phyloP scores from a whole-genome alignment of 1,284 basidiomycete genomes.

The Apiotrichum montevideense region DNA sequence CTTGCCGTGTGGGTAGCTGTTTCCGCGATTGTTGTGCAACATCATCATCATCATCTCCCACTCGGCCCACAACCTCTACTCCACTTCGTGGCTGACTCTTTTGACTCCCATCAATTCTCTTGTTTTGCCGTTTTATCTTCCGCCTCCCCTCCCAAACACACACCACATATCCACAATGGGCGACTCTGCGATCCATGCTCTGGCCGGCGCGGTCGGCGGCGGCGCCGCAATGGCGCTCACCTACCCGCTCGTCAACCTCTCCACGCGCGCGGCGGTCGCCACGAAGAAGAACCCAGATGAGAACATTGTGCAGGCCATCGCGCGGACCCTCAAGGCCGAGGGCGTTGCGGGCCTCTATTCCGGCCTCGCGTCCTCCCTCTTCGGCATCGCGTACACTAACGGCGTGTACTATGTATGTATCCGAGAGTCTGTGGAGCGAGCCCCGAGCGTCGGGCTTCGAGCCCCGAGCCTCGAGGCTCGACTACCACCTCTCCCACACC shows the following conservation, averaged over 20 bases:
- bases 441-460: not conserved
- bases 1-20: no score
- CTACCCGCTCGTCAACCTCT: slow-evolving; percentile 81
- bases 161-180: slow-evolving; percentile 23
- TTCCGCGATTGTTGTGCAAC: no score
- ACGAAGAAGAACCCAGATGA: slow-evolving; percentile 55
- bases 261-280: slow-evolving; percentile 87
- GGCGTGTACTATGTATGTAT: slow-evolving; percentile 52
- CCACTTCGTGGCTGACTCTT: no score
- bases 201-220: slow-evolving; percentile 85
- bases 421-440: no score
- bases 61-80: no score
- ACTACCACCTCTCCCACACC: no score
- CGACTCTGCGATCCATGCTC: slow-evolving; percentile 81
- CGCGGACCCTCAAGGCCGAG: slow-evolving; percentile 76
- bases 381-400: slow-evolving; percentile 91
- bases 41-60: no score
- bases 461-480: no score
- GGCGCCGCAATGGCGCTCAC: slow-evolving; percentile 70
- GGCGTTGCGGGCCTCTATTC: slow-evolving; percentile 81
- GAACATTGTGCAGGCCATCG: slow-evolving; percentile 47
- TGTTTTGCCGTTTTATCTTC: not conserved
- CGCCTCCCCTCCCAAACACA: no score
- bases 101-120: no score
- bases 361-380: slow-evolving; percentile 75